Evolutionary conservation across 768 basidiomycete genomes (phyloP).

Genomic region (Leccinum arenicola): DNA sequence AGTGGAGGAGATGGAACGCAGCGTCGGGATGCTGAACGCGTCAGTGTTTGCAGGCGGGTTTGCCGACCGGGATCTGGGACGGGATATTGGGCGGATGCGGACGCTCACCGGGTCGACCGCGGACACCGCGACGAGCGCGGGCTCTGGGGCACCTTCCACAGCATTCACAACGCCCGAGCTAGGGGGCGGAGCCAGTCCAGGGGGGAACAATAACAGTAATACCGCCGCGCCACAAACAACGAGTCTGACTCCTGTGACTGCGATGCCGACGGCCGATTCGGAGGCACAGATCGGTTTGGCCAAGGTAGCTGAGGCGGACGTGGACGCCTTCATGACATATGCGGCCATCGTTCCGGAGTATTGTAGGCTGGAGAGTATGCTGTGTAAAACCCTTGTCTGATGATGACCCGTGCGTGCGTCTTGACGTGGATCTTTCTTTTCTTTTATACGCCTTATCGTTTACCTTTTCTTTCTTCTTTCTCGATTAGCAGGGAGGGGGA

Average conservation of each 20-base stretch:
- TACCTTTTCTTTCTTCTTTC: neutral
- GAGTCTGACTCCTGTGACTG: conserved; percentile 66
- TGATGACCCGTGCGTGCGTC: neutral
- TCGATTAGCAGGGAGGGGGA: neutral
- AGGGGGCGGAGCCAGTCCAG: conserved; percentile 33
- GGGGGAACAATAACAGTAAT: conserved; percentile 28
- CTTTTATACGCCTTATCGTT: neutral
- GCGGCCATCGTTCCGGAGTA: conserved; percentile 85
- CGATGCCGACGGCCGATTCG: conserved; percentile 66
- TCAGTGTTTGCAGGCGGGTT: conserved; percentile 36
- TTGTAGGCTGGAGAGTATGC: conserved; percentile 73
- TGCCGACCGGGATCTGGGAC: conserved; percentile 40
- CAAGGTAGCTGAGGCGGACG: conserved; percentile 81
- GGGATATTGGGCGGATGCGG: conserved; percentile 44
- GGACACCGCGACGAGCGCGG: conserved; percentile 31
- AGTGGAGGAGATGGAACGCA: conserved; percentile 52
- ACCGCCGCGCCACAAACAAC: conserved; percentile 43
- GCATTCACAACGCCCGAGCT: conserved; percentile 64
- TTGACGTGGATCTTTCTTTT: neutral
- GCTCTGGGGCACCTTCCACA: conserved; percentile 44
- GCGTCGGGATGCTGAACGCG: conserved; percentile 25
- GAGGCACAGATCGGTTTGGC: conserved; percentile 75
- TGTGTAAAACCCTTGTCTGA: conserved; percentile 59
- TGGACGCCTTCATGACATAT: conserved; percentile 83
- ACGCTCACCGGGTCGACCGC: conserved; percentile 51